Conservation (phyloP, 495 filamentous ascomycete genomes). For the Choiromyces venosus region DNA sequence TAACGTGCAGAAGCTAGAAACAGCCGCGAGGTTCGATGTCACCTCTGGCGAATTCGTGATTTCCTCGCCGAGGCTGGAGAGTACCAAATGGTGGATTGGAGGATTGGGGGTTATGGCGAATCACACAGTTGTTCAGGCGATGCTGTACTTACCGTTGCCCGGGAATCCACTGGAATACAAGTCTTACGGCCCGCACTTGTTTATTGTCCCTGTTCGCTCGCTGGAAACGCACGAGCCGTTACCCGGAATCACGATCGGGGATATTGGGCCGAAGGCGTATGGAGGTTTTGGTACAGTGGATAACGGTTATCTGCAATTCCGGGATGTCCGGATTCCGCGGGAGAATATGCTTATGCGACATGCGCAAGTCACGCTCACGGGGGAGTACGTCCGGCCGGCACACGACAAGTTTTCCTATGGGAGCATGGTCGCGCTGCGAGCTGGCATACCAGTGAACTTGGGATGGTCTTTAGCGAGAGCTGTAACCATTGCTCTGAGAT, state of each 20-base stretch:
- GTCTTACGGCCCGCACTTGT: slow-evolving; percentile 67
- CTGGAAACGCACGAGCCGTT: slow-evolving; percentile 64
- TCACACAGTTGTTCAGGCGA: slow-evolving; percentile 67
- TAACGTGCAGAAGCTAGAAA: slow-evolving; percentile 69
- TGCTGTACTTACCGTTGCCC: slow-evolving; percentile 28
- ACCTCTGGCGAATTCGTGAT: slow-evolving; percentile 64
- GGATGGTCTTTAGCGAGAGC: slow-evolving; percentile 65
- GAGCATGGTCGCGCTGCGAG: slow-evolving; percentile 66
- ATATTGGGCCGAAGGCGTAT: slow-evolving; percentile 68
- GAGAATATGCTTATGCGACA: slow-evolving; percentile 64
- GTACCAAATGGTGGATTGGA: slow-evolving; percentile 75
- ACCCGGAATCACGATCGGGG: slow-evolving; percentile 63
- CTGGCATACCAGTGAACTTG: slow-evolving; percentile 62
- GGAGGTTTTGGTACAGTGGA: slow-evolving; percentile 65
- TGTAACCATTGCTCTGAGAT: slow-evolving; percentile 68
- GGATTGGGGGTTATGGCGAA: slow-evolving; percentile 62
- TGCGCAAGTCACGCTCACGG: slow-evolving; percentile 56
- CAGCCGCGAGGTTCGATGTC: slow-evolving; percentile 64
- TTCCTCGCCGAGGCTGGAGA: slow-evolving; percentile 51
- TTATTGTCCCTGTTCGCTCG: slow-evolving; percentile 68
- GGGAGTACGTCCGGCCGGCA: slow-evolving; percentile 58
- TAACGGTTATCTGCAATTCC: slow-evolving; percentile 69
- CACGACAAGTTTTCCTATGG: slow-evolving; percentile 64
- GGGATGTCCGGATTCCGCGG: slow-evolving; percentile 64
- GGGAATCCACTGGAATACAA: slow-evolving; percentile 43